Conservation (phyloP, 1,284 basidiomycete genomes). For the Sphagnurus paluster region DNA sequence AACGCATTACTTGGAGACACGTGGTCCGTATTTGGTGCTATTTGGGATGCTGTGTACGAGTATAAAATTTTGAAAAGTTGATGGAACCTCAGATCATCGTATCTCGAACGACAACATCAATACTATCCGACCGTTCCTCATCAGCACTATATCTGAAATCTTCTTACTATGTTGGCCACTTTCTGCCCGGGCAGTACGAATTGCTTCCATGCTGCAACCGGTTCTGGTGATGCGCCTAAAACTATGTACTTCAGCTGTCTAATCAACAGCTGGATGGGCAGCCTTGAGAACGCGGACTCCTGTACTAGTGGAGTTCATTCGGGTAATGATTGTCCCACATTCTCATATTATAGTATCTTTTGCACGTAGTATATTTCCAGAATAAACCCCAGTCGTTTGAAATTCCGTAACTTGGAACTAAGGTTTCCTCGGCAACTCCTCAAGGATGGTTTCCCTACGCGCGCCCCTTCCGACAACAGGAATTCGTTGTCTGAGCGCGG, state of each 20-base stretch:
- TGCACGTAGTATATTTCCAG: background rate
- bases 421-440: no score
- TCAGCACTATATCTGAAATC: slow-evolving; percentile 5
- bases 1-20: background rate
- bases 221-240: slow-evolving; percentile 76
- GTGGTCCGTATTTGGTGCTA: no score
- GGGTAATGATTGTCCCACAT: slow-evolving; percentile 32
- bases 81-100: no score
- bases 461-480: no score
- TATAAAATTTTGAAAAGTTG: no score
- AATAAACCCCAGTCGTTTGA: no score
- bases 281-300: slow-evolving; percentile 33
- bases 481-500: no score
- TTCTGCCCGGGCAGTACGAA: slow-evolving; percentile 71
- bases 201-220: slow-evolving; percentile 58
- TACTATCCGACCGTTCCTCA: background rate
- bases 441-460: no score
- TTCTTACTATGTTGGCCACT: slow-evolving; percentile 41
- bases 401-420: no score
- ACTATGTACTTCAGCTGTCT: slow-evolving; percentile 40
- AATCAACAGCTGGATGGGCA: slow-evolving; percentile 52
- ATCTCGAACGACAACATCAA: no score
- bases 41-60: no score
- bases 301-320: slow-evolving; percentile 29
- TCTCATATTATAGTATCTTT: slow-evolving; percentile 8